phyloP scores from a whole-genome alignment of 2,329 filamentous ascomycete genomes.

The Penicillium sclerotigenum region DNA sequence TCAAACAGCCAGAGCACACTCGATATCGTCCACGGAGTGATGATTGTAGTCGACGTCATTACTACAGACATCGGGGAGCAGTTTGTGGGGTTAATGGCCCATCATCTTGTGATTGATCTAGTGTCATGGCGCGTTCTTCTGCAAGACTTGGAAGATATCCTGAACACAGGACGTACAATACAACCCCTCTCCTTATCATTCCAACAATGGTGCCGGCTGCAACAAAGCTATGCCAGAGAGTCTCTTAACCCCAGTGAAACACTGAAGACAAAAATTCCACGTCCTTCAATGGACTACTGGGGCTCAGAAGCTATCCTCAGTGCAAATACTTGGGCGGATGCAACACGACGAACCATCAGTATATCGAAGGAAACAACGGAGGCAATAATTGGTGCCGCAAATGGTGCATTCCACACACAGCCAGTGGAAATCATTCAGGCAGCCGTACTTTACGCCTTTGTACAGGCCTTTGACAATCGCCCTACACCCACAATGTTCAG shows the following conservation, averaged over 20 bases:
- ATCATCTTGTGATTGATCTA: conserved; percentile 18
- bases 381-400: conserved; percentile 9
- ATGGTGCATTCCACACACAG: conserved; percentile 10
- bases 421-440: conserved; percentile 37
- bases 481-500: conserved; percentile 49
- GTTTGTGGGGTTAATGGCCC: conserved; percentile 20
- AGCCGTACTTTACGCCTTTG: conserved; percentile 55
- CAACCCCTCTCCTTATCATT: conserved; percentile 11
- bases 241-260: background rate
- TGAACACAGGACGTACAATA: background rate
- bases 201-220: conserved; percentile 18
- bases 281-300: conserved; percentile 5
- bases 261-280: conserved; percentile 1
- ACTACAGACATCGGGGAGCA: background rate
- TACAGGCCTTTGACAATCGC: conserved; percentile 54
- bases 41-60: background rate
- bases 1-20: background rate
- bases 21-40: background rate
- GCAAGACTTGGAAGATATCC: conserved; percentile 13
- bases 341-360: background rate
- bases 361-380: background rate
- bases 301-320: background rate
- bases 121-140: conserved; percentile 16
- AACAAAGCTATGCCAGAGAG: background rate
- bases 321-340: background rate